Evolutionary conservation across 352 stramenopile species (phyloP).

Genomic region (Phytopythium boreale): DNA sequence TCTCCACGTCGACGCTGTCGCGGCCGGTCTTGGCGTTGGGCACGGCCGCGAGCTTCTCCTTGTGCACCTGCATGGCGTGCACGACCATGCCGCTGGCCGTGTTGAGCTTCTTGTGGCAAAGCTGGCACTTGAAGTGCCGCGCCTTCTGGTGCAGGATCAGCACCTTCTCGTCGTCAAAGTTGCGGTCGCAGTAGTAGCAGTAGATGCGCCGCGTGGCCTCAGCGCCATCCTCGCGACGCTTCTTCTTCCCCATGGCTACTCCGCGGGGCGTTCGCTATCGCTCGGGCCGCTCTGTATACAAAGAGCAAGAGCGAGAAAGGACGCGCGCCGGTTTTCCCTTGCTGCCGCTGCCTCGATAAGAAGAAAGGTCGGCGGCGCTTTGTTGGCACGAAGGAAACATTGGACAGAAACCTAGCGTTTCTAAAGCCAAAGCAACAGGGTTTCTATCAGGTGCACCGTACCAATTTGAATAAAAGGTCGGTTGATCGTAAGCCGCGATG

Average conservation of each 20-base stretch:
- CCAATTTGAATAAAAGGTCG: neutral
- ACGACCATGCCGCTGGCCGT: constrained; percentile 88
- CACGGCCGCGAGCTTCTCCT: constrained; percentile 76
- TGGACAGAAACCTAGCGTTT: neutral
- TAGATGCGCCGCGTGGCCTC: constrained; percentile 64
- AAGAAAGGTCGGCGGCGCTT: too few species aligned
- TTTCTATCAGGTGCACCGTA: neutral
- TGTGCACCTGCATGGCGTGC: constrained; percentile 88
- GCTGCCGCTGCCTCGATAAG: too few species aligned
- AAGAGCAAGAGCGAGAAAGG: neutral
- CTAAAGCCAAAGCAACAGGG: neutral
- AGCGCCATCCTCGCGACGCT: constrained; percentile 61
- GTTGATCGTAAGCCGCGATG: neutral
- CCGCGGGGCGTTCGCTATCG: constrained; percentile 1
- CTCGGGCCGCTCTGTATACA: neutral
- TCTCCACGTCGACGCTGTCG: constrained; percentile 79
- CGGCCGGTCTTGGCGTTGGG: constrained; percentile 83
- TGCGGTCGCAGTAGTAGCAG: constrained; percentile 93
- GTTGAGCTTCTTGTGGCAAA: constrained; percentile 91
- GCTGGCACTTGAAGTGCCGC: constrained; percentile 90
- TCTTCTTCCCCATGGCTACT: constrained; percentile 77
- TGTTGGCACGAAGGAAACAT: neutral
- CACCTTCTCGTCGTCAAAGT: constrained; percentile 91
- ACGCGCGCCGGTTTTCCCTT: too few species aligned
- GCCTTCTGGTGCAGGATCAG: constrained; percentile 93